Base-by-base conservation (phyloP, 192 early-diverging fungal species). In the Umbelopsis isabellina region DNA sequence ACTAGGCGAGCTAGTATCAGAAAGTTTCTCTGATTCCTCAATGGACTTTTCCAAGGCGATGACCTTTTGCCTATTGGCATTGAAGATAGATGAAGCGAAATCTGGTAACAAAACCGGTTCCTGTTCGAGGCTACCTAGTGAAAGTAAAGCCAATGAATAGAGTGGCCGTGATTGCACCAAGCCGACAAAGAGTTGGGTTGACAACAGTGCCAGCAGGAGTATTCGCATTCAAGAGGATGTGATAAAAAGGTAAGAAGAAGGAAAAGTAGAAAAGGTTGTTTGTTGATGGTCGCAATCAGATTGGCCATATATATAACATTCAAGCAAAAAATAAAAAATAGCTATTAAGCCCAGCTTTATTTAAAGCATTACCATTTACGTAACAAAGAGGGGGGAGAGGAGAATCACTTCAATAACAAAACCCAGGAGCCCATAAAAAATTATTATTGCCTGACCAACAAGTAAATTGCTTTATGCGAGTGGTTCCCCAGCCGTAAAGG, bases 161-260 rank as follows among this genome's bases (percentile, higher is more conserved):
- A 61, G 55, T 35, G 55, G 55, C 12, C 55, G 55, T 35, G 27
- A n/a, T 35, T 61, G 55, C 55, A 61, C 55, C 55, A 25, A 61
- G 55, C 55, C 27, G 30, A 61, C 55, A 25, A 61, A 61, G 21
- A 61, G 55, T 22, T 61, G 25, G 3, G 16, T 2, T 4, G 55
- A 25, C 55, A 61, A 61, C 55, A 61, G 11, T 7, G 55, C 33
- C 55, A 61, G 55, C 55, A 61, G 16, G 55, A 61, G 18, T 61
- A 30, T 61, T 25, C 27, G 55, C 55, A 61, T 61, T 35, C 7
- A 35, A 12, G 4, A 23, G 11, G 12, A 53, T 25, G 23, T 23
- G 21, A 20, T 7, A 23, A 53, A 12, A 25, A 25, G 20, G 33
- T 25, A 35, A 12, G 5, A n/a, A n/a, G 30, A 35, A 33, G 55